Conservation (phyloP, 768 basidiomycete genomes). For the Chalciporus pseudorubinellus region DNA sequence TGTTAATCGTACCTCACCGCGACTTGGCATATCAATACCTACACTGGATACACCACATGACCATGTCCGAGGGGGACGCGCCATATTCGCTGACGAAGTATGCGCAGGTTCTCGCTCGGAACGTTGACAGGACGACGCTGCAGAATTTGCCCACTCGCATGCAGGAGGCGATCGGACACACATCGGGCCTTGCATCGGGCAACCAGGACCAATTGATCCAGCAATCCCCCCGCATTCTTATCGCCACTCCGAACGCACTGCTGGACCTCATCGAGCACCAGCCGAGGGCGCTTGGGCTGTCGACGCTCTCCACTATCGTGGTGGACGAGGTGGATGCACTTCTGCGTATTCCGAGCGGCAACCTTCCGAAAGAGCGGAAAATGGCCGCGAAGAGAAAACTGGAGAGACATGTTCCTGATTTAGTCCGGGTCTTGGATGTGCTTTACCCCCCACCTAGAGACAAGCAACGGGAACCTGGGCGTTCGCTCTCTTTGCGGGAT, state of each 20-base stretch:
- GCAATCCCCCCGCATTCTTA: conserved; percentile 61
- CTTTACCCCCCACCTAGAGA: conserved; percentile 45
- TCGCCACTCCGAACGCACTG: conserved; percentile 69
- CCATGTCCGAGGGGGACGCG: conserved; percentile 29
- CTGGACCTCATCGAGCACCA: conserved; percentile 52
- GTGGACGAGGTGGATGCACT: conserved; percentile 80
- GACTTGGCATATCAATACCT: conserved; percentile 68
- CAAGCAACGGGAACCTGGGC: not conserved
- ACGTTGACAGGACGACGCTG: conserved; percentile 31
- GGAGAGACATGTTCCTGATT: conserved; percentile 54
- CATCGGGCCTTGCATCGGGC: conserved; percentile 15
- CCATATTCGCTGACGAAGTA: conserved; percentile 41
- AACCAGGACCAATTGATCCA: conserved; percentile 39
- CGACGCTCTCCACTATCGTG: conserved; percentile 53
- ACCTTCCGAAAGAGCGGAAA: conserved; percentile 37
- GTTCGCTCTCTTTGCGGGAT: conserved; percentile 1
- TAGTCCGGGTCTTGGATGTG: conserved; percentile 56
- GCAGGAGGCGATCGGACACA: conserved; percentile 26
- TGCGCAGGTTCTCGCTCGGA: conserved; percentile 61
- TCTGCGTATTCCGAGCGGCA: conserved; percentile 45
- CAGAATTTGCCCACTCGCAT: conserved; percentile 25
- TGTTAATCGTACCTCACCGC: conserved; percentile 70
- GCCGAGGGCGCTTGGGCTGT: conserved; percentile 42
- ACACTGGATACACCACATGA: conserved; percentile 61
- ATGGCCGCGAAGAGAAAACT: conserved; percentile 40